Evolutionary conservation across 2,329 filamentous ascomycete genomes (phyloP).

Genomic region (Paraphoma sp.): DNA sequence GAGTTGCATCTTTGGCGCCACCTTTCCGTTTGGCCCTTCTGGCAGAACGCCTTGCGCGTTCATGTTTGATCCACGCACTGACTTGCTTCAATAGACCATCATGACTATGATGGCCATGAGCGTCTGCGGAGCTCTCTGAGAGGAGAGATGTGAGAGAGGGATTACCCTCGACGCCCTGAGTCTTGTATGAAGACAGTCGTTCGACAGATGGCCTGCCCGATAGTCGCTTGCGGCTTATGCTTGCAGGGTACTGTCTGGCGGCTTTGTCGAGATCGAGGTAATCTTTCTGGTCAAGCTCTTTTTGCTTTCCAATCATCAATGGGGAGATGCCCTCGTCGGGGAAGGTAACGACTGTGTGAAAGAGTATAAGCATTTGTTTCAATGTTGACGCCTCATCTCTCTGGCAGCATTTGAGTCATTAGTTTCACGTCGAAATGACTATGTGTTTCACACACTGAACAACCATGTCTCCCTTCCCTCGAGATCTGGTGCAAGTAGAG

Average conservation of each 20-base stretch:
- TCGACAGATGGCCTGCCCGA: slow-evolving; percentile 51
- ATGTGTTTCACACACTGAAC: neutral
- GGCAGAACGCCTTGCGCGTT: slow-evolving; percentile 71
- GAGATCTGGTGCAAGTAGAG: neutral
- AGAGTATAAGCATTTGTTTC: slow-evolving; percentile 3
- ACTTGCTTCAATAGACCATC: slow-evolving; percentile 72
- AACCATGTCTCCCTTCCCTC: neutral
- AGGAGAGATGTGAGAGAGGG: slow-evolving; percentile 38
- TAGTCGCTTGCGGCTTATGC: slow-evolving; percentile 50
- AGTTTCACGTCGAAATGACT: neutral
- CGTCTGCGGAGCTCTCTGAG: slow-evolving; percentile 36
- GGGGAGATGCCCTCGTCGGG: slow-evolving; percentile 56
- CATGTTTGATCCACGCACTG: slow-evolving; percentile 81
- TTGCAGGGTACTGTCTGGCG: slow-evolving; percentile 46
- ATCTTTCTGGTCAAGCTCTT: slow-evolving; percentile 53
- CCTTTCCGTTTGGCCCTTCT: slow-evolving; percentile 60
- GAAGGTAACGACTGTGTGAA: slow-evolving; percentile 53
- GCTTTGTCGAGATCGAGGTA: slow-evolving; percentile 49
- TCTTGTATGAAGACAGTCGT: slow-evolving; percentile 31
- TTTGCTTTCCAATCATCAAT: slow-evolving; percentile 53
- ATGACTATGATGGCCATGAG: slow-evolving; percentile 35
- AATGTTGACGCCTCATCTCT: slow-evolving; percentile 3
- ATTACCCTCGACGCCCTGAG: slow-evolving; percentile 30
- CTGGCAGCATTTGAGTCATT: neutral
- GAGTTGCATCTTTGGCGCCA: slow-evolving; percentile 53